phyloP scores from a whole-genome alignment of 148 eudicot genomes.

The Cornus kousa region DNA sequence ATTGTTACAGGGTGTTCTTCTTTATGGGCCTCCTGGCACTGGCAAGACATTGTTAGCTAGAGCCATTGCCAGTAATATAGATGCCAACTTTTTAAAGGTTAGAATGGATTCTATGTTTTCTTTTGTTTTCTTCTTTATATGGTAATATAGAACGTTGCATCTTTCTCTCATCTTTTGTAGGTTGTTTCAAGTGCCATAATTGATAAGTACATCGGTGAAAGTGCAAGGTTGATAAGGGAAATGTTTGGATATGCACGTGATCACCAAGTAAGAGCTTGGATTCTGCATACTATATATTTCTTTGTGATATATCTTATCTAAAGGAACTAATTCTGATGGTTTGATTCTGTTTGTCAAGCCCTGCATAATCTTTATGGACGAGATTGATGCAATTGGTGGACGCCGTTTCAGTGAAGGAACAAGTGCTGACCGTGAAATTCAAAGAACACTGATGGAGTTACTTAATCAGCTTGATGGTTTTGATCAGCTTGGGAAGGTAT shows the following conservation, averaged over 20 bases:
- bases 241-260: slow-evolving; percentile 98
- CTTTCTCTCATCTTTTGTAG: slow-evolving; percentile 26
- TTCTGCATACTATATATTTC: not conserved
- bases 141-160: not conserved
- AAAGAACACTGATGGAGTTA: slow-evolving; percentile 96
- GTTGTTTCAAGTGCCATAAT: slow-evolving; percentile 98
- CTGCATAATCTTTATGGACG: slow-evolving; percentile 98
- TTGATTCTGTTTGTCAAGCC: slow-evolving; percentile 46
- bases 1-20: slow-evolving; percentile 82
- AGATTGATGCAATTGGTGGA: slow-evolving; percentile 96
- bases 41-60: slow-evolving; percentile 95
- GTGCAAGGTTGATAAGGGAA: slow-evolving; percentile 96
- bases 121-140: not conserved
- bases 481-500: slow-evolving; percentile 94
- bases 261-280: slow-evolving; percentile 63
- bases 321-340: not conserved
- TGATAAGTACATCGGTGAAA: slow-evolving; percentile 96
- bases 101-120: not conserved
- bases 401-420: slow-evolving; percentile 97
- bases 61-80: slow-evolving; percentile 98
- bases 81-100: slow-evolving; percentile 96
- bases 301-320: not conserved
- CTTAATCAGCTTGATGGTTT: slow-evolving; percentile 94
- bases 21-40: slow-evolving; percentile 99
- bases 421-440: slow-evolving; percentile 99